These are phyloP conservation scores for Brassica incana DNA, from an alignment of 345 rosid genomes.

Conservation along the genomic window DNA sequence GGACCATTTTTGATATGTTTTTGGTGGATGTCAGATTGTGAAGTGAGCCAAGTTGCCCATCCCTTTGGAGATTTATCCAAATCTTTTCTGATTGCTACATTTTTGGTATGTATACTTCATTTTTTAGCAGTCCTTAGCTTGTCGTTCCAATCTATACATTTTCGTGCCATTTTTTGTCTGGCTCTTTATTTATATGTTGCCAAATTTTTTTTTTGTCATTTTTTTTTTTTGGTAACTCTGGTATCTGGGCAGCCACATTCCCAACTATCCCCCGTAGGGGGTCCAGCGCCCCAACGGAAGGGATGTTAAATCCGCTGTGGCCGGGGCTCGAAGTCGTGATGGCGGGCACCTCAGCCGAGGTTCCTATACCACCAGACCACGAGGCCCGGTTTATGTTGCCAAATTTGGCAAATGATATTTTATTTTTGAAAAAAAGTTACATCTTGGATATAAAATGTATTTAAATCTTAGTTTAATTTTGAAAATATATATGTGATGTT, in stretches of 20 bases:
- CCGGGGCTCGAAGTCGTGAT: too few species aligned
- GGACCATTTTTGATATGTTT: constrained; percentile 26
- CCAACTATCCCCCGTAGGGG: too few species aligned
- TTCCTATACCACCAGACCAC: too few species aligned
- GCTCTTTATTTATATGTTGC: neutral
- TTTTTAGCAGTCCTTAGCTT: neutral
- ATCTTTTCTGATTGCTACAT: constrained; percentile 37
- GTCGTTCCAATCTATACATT: constrained; percentile 10
- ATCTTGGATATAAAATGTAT: neutral
- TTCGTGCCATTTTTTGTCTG: neutral
- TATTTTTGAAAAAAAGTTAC: too few species aligned
- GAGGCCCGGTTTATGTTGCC: too few species aligned
- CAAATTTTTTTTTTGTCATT: too few species aligned
- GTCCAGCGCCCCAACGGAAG: too few species aligned
- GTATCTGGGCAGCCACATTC: too few species aligned
- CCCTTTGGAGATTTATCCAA: constrained; percentile 34
- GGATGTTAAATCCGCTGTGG: too few species aligned
- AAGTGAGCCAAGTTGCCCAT: constrained; percentile 39
- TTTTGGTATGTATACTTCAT: constrained; percentile 22
- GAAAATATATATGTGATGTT: neutral
- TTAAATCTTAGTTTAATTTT: neutral
- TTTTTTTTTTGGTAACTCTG: too few species aligned
- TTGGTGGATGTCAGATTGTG: constrained; percentile 19
- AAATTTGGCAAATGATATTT: neutral
- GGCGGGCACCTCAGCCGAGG: too few species aligned